Conservation (phyloP, 345 rosid genomes). For the Gossypium stocksii region DNA sequence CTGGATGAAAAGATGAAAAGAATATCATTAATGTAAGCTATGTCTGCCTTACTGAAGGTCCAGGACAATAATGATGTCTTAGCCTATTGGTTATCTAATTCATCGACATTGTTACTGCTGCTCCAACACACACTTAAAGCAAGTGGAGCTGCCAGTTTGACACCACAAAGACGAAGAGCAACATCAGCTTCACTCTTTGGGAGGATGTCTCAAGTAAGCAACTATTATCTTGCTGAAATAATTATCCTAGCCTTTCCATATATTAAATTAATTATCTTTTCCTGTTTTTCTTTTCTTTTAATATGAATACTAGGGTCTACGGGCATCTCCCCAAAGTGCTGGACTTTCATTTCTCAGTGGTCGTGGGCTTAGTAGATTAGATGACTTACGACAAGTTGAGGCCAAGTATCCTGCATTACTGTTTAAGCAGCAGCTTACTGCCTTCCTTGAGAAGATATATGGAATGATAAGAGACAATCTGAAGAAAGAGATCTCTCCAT, state of each 20-base stretch:
- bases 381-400: constrained; percentile 90
- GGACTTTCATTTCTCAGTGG: constrained; percentile 76
- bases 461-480: constrained; percentile 97
- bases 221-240: constrained; percentile 8
- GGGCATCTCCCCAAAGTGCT: constrained; percentile 88
- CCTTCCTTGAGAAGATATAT: constrained; percentile 97
- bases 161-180: constrained; percentile 94
- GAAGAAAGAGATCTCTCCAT: constrained; percentile 94
- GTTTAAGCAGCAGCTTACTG: constrained; percentile 98
- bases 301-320: constrained; percentile 57
- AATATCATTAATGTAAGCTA: constrained; percentile 22
- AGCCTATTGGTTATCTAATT: constrained; percentile 94
- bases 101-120: constrained; percentile 76
- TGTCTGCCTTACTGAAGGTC: constrained; percentile 47
- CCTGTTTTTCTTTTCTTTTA: constrained; percentile 2
- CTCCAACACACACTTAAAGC: constrained; percentile 98
- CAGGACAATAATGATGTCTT: constrained; percentile 73
- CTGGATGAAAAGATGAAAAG: constrained; percentile 12
- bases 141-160: constrained; percentile 93
- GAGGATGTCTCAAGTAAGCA: constrained; percentile 92
- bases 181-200: constrained; percentile 89
- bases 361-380: constrained; percentile 65
- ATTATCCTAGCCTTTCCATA: constrained; percentile 13
- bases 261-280: constrained; percentile 14
- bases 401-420: constrained; percentile 96